Percentiles rank a stretch among this genome's conserved stretches.
Conservation (phyloP, 1,139 yeast genomes). For the Scheffersomyces cryptocercus region DNA sequence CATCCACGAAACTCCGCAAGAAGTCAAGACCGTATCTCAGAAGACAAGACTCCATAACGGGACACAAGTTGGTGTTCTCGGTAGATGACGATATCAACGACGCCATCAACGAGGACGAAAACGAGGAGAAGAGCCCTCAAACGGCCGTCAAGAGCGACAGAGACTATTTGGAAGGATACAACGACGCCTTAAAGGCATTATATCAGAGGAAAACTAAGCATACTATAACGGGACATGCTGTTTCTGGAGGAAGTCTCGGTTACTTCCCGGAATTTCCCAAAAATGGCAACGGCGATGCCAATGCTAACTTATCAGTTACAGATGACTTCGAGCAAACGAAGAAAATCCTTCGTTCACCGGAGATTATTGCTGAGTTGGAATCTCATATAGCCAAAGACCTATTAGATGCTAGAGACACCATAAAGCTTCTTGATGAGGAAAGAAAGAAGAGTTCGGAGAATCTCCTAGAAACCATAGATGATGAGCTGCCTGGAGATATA, state of each 20-base stretch:
- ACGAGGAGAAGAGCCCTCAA: constrained; percentile 38
- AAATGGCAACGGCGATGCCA: not conserved
- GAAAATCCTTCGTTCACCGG: constrained; percentile 1
- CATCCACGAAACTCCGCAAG: constrained; percentile 15
- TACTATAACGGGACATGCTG: not conserved
- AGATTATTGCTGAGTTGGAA: not conserved
- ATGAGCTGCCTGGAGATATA: constrained; percentile 4
- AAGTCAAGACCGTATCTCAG: constrained; percentile 26
- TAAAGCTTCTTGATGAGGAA: not conserved
- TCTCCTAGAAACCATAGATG: not conserved
- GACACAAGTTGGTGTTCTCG: constrained; percentile 51
- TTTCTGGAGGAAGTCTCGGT: constrained; percentile 2
- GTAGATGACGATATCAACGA: constrained; percentile 71
- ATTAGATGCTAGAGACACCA: not conserved
- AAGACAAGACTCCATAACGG: constrained; percentile 19
- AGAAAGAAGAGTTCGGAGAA: not conserved
- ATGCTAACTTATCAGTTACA: not conserved
- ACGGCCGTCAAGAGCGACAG: constrained; percentile 37
- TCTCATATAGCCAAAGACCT: not conserved
- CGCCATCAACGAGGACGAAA: constrained; percentile 43
- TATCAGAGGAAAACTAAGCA: constrained; percentile 20
- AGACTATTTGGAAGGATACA: constrained; percentile 70
- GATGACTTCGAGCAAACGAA: not conserved
- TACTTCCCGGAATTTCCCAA: constrained; percentile 11
- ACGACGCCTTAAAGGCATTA: constrained; percentile 60